These are phyloP conservation scores for Chloris gayana DNA, from an alignment of 176 grass and related monocot species.

Conservation along the genomic window DNA sequence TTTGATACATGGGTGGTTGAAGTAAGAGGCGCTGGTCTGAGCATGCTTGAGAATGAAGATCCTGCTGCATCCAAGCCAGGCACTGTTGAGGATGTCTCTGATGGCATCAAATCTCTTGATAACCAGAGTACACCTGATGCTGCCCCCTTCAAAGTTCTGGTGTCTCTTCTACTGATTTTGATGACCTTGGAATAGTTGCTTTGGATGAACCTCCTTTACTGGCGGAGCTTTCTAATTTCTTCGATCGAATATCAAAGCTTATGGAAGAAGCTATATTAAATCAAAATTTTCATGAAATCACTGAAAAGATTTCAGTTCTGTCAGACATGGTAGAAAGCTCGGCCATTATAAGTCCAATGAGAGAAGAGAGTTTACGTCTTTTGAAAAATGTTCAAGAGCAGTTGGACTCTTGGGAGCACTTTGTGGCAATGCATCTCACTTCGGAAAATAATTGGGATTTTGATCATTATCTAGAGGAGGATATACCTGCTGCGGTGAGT, in stretches of 20 bases:
- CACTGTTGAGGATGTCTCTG: conserved; percentile 18
- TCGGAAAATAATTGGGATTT: conserved; percentile 79
- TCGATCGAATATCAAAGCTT: conserved; percentile 66
- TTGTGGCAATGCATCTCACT: conserved; percentile 62
- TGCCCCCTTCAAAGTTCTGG: conserved; percentile 29
- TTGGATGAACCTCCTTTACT: conserved; percentile 74
- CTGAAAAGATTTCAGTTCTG: conserved; percentile 65
- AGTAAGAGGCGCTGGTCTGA: conserved; percentile 82
- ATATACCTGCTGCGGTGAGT: conserved; percentile 75
- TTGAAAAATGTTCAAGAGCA: conserved; percentile 69
- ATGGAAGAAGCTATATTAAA: conserved; percentile 67
- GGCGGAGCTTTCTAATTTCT: conserved; percentile 66
- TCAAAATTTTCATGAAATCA: conserved; percentile 63
- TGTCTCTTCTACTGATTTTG: conserved; percentile 27
- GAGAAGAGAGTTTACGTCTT: conserved; percentile 67
- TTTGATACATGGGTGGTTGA: conserved; percentile 90
- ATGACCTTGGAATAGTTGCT: conserved; percentile 42
- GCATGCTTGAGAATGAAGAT: conserved; percentile 34
- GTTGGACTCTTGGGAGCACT: conserved; percentile 61
- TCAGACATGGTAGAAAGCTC: conserved; percentile 69
- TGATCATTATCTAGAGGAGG: conserved; percentile 88
- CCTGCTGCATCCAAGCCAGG: not conserved
- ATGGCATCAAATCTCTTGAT: conserved; percentile 13
- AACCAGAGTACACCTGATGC: conserved; percentile 18
- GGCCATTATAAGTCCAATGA: conserved; percentile 59